phyloP scores from a whole-genome alignment of 768 basidiomycete genomes.

The Tylopilus subfusipes region DNA sequence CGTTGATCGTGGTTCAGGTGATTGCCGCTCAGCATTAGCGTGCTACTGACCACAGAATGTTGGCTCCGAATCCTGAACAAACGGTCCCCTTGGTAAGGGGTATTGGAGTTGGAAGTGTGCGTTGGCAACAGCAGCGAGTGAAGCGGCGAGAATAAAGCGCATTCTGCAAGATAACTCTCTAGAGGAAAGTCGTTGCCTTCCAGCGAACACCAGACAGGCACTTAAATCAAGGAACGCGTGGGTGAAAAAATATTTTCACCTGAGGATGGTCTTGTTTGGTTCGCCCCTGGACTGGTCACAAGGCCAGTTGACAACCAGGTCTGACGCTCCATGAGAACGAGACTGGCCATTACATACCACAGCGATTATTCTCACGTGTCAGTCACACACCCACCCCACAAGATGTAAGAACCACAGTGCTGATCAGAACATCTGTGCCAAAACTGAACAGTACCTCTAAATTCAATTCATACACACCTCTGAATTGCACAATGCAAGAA shows the following conservation, averaged over 20 bases:
- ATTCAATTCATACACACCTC: too few species aligned
- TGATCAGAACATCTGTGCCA: too few species aligned
- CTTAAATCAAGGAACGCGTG: too few species aligned
- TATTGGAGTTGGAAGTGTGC: slow-evolving; percentile 84
- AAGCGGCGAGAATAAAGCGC: slow-evolving; percentile 26
- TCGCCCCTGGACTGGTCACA: too few species aligned
- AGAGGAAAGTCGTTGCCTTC: background rate
- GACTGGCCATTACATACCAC: too few species aligned
- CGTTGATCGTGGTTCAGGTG: background rate
- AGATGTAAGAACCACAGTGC: too few species aligned
- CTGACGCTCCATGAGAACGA: too few species aligned
- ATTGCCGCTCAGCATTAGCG: background rate
- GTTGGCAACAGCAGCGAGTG: slow-evolving; percentile 41
- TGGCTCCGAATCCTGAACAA: slow-evolving; percentile 56
- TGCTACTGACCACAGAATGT: slow-evolving; percentile 60
- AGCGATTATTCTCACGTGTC: too few species aligned
- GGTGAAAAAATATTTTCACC: background rate
- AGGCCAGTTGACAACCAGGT: too few species aligned
- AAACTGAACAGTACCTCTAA: too few species aligned
- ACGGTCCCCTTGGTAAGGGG: slow-evolving; percentile 68
- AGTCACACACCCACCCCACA: too few species aligned
- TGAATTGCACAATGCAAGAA: too few species aligned
- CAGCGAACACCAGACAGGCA: background rate
- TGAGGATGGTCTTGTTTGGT: background rate
- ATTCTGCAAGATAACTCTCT: slow-evolving; percentile 21